Conservation (phyloP, 2,329 filamentous ascomycete species). For the Trichoderma breve region DNA sequence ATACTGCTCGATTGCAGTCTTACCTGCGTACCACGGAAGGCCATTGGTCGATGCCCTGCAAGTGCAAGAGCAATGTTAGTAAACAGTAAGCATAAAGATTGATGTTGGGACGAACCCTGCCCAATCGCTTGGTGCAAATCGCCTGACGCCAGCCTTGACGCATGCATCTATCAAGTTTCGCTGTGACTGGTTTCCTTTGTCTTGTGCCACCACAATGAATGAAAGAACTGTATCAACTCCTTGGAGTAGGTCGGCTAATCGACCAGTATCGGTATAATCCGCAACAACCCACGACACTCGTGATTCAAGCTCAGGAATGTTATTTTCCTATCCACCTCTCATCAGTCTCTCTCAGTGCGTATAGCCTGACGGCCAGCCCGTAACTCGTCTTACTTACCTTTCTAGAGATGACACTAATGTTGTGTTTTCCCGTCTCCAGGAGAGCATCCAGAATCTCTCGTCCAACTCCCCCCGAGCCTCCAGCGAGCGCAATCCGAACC, state of each 20-base stretch:
- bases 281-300: conserved; percentile 42
- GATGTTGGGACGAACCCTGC: background rate
- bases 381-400: conserved; percentile 32
- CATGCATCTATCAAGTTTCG: conserved; percentile 54
- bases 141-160: conserved; percentile 55
- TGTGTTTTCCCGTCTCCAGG: conserved; percentile 47
- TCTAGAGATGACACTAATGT: conserved; percentile 51
- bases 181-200: conserved; percentile 35
- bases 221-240: conserved; percentile 54
- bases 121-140: conserved; percentile 59
- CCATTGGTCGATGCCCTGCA: conserved; percentile 26
- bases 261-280: conserved; percentile 39
- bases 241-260: conserved; percentile 39
- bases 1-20: conserved; percentile 49
- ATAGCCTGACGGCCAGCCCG: background rate
- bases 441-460: conserved; percentile 52
- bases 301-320: conserved; percentile 1
- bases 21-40: conserved; percentile 50
- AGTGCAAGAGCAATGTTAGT: background rate
- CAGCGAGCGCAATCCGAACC: conserved; percentile 29
- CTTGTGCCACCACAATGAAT: conserved; percentile 42
- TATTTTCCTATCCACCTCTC: background rate
- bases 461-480: conserved; percentile 28
- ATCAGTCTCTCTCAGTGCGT: background rate
- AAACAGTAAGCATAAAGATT: background rate